Evolutionary conservation across 2,329 filamentous ascomycete species (phyloP).

Genomic region (Aspergillus sp.): DNA sequence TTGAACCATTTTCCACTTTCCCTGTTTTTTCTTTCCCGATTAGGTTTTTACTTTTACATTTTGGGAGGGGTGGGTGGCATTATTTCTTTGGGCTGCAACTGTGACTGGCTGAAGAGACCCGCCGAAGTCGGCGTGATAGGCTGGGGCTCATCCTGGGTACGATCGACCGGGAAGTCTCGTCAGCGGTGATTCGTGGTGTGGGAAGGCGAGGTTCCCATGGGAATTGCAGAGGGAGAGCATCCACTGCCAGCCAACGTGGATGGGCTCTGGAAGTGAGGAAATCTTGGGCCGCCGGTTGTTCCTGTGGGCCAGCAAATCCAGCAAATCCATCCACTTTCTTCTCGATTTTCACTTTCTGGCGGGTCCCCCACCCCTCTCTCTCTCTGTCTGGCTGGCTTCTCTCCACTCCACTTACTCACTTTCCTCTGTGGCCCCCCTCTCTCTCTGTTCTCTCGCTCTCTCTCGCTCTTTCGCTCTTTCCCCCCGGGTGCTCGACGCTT

Average conservation of each 20-base stretch:
- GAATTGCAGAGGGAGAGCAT: background rate
- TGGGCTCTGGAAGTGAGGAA: background rate
- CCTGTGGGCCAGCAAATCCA: slow-evolving; percentile 10
- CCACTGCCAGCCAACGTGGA: slow-evolving; percentile 9
- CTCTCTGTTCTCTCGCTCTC: background rate
- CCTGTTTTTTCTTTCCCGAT: background rate
- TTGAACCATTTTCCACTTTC: background rate
- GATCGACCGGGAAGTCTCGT: slow-evolving; percentile 17
- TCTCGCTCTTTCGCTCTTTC: background rate
- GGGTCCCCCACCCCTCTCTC: background rate
- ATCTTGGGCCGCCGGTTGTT: slow-evolving; percentile 9
- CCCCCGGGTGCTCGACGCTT: slow-evolving; percentile 18
- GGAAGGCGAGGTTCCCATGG: slow-evolving; percentile 7
- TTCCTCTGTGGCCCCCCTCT: background rate
- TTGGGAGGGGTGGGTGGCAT: background rate
- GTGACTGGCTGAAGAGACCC: slow-evolving; percentile 7
- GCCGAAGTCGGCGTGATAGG: slow-evolving; percentile 15
- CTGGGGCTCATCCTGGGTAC: slow-evolving; percentile 9
- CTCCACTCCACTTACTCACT: background rate
- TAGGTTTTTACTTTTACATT: background rate
- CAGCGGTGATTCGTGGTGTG: slow-evolving; percentile 10
- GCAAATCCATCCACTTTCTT: background rate
- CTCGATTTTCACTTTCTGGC: background rate
- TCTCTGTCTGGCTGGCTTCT: background rate
- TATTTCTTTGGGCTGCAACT: background rate